A percentile compares a stretch with the other conserved stretches of the same genome.
Evolutionary conservation across 1,139 yeast genomes (phyloP).

Genomic region (Suhomyces anneliseae): DNA sequence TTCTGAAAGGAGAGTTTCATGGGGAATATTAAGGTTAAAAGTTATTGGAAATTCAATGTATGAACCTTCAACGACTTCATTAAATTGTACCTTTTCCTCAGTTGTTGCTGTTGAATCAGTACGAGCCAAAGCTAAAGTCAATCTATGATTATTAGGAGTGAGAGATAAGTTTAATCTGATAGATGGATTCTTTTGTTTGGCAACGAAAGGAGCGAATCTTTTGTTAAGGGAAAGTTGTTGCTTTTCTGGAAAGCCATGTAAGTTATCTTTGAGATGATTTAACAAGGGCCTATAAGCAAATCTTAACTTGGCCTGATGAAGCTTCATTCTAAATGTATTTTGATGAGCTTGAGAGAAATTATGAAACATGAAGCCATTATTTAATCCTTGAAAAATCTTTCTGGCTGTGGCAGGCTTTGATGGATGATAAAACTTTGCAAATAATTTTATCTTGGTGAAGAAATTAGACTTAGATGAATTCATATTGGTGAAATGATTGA

Average conservation of each 20-base stretch:
- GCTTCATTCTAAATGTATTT: constrained; percentile 20
- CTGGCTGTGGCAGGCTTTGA: constrained; percentile 7
- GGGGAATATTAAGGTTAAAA: constrained; percentile 42
- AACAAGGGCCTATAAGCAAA: constrained; percentile 22
- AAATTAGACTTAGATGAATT: constrained; percentile 11
- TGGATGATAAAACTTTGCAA: constrained; percentile 16
- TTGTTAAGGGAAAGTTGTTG: background rate
- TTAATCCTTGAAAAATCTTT: constrained; percentile 13
- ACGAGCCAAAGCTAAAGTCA: constrained; percentile 39
- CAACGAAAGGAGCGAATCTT: constrained; percentile 5
- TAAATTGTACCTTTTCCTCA: constrained; percentile 18
- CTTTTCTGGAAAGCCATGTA: background rate
- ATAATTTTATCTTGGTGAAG: constrained; percentile 13
- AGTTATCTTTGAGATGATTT: constrained; percentile 13
- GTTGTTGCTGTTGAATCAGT: constrained; percentile 29
- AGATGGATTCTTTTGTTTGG: constrained; percentile 6
- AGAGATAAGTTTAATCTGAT: constrained; percentile 26
- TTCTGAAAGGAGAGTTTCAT: constrained; percentile 49
- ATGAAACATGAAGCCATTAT: constrained; percentile 23
- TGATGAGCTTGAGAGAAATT: constrained; percentile 28
- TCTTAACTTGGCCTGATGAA: constrained; percentile 21
- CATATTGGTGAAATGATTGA: constrained; percentile 12
- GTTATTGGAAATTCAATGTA: constrained; percentile 54
- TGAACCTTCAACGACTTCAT: constrained; percentile 34
- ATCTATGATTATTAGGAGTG: constrained; percentile 36